phyloP scores from a whole-genome alignment of 1,284 basidiomycete species.

The Pyrrhoderma lamaoense region DNA sequence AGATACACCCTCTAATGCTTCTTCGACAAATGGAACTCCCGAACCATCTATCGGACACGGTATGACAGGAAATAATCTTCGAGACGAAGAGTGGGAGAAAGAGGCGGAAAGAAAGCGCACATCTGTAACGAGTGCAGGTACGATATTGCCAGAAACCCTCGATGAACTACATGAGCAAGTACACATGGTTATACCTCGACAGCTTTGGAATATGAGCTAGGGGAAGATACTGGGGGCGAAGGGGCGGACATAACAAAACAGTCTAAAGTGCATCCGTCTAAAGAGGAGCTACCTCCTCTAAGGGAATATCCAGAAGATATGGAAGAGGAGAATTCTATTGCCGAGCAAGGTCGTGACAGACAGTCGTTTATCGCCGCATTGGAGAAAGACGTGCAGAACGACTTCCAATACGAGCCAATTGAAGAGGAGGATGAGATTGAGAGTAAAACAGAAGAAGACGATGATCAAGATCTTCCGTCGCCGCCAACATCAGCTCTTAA shows the following conservation, averaged over 20 bases:
- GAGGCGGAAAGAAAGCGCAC: constrained; percentile 1
- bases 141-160: constrained; percentile 13
- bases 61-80: constrained; percentile 11
- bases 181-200: constrained; percentile 10
- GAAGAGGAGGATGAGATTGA: constrained; percentile 22
- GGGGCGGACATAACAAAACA: constrained; percentile 24
- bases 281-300: background rate
- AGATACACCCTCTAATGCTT: constrained; percentile 27
- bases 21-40: too few species aligned
- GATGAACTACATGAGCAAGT: constrained; percentile 16
- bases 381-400: background rate
- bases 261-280: background rate
- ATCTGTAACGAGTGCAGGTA: constrained; percentile 6
- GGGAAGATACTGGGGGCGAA: constrained; percentile 27
- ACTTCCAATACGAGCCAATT: background rate
- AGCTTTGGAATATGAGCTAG: constrained; percentile 13
- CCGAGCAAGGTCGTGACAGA: constrained; percentile 2
- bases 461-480: constrained; percentile 35
- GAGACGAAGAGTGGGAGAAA: constrained; percentile 2
- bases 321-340: background rate
- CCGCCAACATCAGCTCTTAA: constrained; percentile 42
- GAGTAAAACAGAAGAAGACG: constrained; percentile 23
- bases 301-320: constrained; percentile 3
- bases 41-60: too few species aligned
- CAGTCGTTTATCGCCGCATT: constrained; percentile 9